phyloP scores from a whole-genome alignment of 495 filamentous ascomycete species.

The Cetradonia linearis region DNA sequence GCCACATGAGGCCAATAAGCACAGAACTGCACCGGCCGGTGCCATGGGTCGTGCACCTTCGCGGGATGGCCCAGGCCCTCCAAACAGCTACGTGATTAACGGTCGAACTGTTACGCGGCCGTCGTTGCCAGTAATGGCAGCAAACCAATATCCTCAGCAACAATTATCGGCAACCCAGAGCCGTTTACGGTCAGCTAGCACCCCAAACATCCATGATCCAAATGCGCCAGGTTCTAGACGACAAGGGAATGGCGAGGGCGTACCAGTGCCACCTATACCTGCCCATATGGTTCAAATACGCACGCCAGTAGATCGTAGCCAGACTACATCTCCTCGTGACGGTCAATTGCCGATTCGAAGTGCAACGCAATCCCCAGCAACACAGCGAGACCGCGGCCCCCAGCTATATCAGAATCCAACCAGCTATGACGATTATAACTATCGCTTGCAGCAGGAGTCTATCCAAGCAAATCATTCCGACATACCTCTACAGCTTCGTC shows the following conservation, averaged over 20 bases:
- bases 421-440: constrained; percentile 19
- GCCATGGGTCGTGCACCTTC: constrained; percentile 68
- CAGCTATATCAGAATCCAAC: constrained; percentile 16
- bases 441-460: constrained; percentile 13
- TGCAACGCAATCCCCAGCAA: constrained; percentile 33
- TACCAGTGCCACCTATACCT: constrained; percentile 55
- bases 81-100: constrained; percentile 51
- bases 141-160: constrained; percentile 44
- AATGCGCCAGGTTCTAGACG: constrained; percentile 36
- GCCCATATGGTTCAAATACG: constrained; percentile 49
- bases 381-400: constrained; percentile 24
- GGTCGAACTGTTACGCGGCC: constrained; percentile 63
- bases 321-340: constrained; percentile 54
- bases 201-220: constrained; percentile 54
- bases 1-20: constrained; percentile 59
- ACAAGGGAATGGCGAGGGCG: constrained; percentile 50
- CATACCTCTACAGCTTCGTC: constrained; percentile 24
- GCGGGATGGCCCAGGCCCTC: constrained; percentile 57
- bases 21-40: constrained; percentile 85
- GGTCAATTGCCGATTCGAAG: constrained; percentile 39
- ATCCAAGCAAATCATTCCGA: constrained; percentile 2
- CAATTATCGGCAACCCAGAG: constrained; percentile 40
- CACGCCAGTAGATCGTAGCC: constrained; percentile 55
- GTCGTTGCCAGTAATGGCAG: constrained; percentile 66
- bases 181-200: constrained; percentile 58